phyloP scores from a whole-genome alignment of 192 early-diverging fungal genomes.

The Coemansia sp. region DNA sequence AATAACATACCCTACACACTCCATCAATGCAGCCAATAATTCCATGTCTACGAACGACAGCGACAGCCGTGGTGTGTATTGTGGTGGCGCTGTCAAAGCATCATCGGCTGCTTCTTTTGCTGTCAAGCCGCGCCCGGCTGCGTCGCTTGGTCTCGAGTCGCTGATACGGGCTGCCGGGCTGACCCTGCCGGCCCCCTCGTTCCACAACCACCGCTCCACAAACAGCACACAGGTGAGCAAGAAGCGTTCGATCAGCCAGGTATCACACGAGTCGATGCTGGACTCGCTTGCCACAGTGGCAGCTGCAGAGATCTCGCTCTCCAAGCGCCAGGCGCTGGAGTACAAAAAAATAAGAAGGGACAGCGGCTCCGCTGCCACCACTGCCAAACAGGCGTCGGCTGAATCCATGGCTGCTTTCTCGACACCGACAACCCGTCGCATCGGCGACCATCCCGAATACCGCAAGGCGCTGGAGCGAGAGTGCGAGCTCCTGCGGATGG shows the following conservation, averaged over 20 bases:
- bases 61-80: not conserved
- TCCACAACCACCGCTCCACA: slow-evolving; percentile 5
- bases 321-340: slow-evolving; percentile 18
- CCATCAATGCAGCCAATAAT: not conserved
- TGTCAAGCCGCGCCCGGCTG: not conserved
- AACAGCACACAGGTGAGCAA: not conserved
- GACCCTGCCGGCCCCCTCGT: slow-evolving; percentile 19
- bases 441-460: slow-evolving; percentile 5
- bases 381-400: not conserved
- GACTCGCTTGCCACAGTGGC: slow-evolving; percentile 49
- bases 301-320: slow-evolving; percentile 35
- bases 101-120: not conserved
- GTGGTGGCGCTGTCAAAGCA: not conserved
- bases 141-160: slow-evolving; percentile 33
- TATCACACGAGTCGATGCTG: slow-evolving; percentile 23
- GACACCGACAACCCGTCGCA: not conserved
- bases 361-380: slow-evolving; percentile 5
- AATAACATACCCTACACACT: not conserved
- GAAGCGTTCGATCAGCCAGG: slow-evolving; percentile 25
- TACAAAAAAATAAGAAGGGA: not conserved
- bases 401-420: no score
- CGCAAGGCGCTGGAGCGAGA: slow-evolving; percentile 48
- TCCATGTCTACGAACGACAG: not conserved
- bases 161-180: slow-evolving; percentile 42
- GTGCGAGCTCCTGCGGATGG: slow-evolving; percentile 41